phyloP scores from a whole-genome alignment of 208 protist species.

The Acanthamoeba sp. region DNA sequence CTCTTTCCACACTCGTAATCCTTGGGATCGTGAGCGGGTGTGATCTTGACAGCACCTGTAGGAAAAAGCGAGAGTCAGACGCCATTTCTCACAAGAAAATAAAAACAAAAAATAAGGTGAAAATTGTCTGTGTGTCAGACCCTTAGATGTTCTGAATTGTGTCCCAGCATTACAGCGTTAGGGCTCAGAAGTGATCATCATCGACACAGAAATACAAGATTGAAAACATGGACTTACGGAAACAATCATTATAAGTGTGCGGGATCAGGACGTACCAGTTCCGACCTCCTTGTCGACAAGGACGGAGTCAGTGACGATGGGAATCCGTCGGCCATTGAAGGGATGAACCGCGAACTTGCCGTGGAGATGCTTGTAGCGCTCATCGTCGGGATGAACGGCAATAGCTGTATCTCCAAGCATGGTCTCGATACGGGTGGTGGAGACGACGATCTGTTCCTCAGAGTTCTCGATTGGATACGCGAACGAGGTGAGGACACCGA shows the following conservation, averaged over 20 bases:
- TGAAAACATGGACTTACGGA: slow-evolving; percentile 90
- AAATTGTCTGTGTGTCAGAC: not conserved
- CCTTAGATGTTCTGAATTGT: slow-evolving; percentile 47
- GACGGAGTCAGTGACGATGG: slow-evolving; percentile 96
- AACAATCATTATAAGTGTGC: slow-evolving; percentile 96
- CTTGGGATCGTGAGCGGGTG: slow-evolving; percentile 99
- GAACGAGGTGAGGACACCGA: slow-evolving; percentile 71
- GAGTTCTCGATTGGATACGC: slow-evolving; percentile 59
- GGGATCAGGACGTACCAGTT: slow-evolving; percentile 97
- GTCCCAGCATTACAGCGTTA: slow-evolving; percentile 56
- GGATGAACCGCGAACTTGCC: slow-evolving; percentile 97
- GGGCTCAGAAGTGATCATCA: slow-evolving; percentile 75
- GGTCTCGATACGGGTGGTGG: slow-evolving; percentile 99
- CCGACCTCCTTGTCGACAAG: slow-evolving; percentile 99
- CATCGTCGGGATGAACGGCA: slow-evolving; percentile 98
- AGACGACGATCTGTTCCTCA: slow-evolving; percentile 94
- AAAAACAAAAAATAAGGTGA: not conserved
- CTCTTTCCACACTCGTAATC: slow-evolving; percentile 98
- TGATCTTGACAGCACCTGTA: slow-evolving; percentile 94
- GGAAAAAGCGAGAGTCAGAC: not conserved
- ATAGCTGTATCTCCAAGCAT: slow-evolving; percentile 98
- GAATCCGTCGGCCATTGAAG: slow-evolving; percentile 95
- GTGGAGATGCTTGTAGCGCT: slow-evolving; percentile 95
- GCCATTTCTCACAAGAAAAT: not conserved
- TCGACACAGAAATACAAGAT: too few species aligned